Conservation (phyloP, 2,329 filamentous ascomycete species). For the Cytospora piceae region DNA sequence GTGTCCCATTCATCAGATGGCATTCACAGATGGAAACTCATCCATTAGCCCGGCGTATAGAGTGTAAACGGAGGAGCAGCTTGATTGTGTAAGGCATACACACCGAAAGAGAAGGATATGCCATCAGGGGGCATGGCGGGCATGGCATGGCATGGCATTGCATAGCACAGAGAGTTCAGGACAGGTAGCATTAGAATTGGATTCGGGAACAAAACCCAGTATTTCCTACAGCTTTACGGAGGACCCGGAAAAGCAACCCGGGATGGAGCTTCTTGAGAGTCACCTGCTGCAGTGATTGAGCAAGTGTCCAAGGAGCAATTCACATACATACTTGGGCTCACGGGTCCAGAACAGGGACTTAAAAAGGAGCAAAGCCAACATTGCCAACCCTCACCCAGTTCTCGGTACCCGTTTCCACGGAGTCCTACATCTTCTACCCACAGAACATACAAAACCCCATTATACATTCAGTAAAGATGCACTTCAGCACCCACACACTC, state of each 20-base stretch:
- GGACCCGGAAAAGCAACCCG: neutral
- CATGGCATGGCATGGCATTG: constrained; percentile 1
- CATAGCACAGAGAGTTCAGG: constrained; percentile 9
- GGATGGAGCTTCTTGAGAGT: neutral
- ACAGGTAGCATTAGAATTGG: neutral
- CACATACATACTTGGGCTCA: neutral
- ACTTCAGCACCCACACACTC: neutral
- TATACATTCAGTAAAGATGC: neutral
- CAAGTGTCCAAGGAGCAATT: neutral
- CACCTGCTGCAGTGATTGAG: neutral
- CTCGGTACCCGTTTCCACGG: too few species aligned
- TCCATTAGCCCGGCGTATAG: neutral
- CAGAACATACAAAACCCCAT: neutral
- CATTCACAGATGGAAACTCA: neutral
- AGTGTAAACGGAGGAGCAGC: neutral
- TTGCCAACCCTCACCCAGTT: neutral
- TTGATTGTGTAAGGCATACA: neutral
- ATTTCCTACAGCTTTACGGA: neutral
- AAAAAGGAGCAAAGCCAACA: neutral
- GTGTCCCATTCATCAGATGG: neutral
- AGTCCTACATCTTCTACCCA: neutral
- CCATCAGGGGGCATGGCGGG: neutral
- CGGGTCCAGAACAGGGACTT: neutral
- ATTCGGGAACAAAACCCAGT: neutral
- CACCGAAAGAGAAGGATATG: neutral